Percentiles rank a stretch among this genome's conserved stretches.
phyloP scores from a whole-genome alignment of 2,329 filamentous ascomycete genomes.

The Colletotrichum spinosum region DNA sequence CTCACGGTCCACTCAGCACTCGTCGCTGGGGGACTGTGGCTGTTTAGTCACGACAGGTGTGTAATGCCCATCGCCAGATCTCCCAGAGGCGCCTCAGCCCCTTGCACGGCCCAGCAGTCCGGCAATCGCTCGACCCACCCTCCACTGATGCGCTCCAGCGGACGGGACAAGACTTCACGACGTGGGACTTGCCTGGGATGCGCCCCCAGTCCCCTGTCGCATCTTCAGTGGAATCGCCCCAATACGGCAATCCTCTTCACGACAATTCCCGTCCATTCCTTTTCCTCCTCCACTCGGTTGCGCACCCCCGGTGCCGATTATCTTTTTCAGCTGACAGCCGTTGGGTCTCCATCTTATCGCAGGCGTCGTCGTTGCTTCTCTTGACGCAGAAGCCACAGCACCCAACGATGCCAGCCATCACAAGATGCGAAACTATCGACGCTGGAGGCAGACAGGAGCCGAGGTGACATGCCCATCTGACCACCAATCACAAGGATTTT shows the following conservation, averaged over 20 bases:
- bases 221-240: conserved; percentile 22
- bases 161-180: conserved; percentile 34
- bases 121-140: conserved; percentile 29
- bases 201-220: conserved; percentile 16
- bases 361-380: conserved; percentile 13
- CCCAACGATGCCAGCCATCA: conserved; percentile 7
- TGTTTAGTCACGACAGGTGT: conserved; percentile 14
- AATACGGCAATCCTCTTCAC: conserved; percentile 34
- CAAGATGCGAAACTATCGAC: background rate
- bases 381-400: background rate
- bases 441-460: background rate
- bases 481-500: background rate
- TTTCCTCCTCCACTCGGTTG: conserved; percentile 2
- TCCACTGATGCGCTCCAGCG: conserved; percentile 16
- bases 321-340: background rate
- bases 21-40: conserved; percentile 24
- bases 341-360: conserved; percentile 27
- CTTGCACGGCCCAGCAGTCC: conserved; percentile 34
- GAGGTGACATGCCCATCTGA: background rate
- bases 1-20: conserved; percentile 34
- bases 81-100: conserved; percentile 5
- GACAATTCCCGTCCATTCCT: conserved; percentile 10
- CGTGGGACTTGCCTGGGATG: conserved; percentile 23
- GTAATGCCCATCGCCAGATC: conserved; percentile 13
- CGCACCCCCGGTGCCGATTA: background rate